These are phyloP conservation scores for Aquilaria malaccensis DNA, from an alignment of 345 rosid genomes.

Conservation along the genomic window DNA sequence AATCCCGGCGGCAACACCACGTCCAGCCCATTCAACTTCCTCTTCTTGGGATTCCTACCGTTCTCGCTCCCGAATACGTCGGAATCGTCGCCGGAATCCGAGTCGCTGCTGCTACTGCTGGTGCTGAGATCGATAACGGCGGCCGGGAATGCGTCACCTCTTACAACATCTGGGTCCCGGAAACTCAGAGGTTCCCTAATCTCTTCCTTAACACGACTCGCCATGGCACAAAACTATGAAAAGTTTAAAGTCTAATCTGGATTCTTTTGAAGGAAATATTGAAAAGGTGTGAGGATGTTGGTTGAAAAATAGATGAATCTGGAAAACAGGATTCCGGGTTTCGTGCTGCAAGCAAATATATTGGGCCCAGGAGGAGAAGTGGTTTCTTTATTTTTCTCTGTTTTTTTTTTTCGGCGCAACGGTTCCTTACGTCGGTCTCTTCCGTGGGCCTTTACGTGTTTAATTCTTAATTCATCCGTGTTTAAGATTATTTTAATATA, in stretches of 20 bases:
- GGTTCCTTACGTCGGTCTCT: too few species aligned
- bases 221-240: constrained; percentile 21
- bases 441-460: too few species aligned
- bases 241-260: not conserved
- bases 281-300: not conserved
- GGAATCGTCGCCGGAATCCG: constrained; percentile 33
- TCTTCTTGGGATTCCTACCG: constrained; percentile 14
- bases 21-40: constrained; percentile 22
- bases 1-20: constrained; percentile 41
- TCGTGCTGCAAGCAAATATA: too few species aligned
- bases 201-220: constrained; percentile 40
- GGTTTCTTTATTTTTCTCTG: too few species aligned
- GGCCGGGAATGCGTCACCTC: constrained; percentile 2
- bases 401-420: too few species aligned
- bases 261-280: not conserved
- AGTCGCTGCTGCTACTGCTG: constrained; percentile 48
- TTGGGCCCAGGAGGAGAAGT: too few species aligned
- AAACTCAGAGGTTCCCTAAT: constrained; percentile 11
- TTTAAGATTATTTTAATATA: too few species aligned
- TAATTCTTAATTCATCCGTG: too few species aligned
- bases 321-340: too few species aligned
- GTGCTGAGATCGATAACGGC: constrained; percentile 54
- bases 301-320: too few species aligned
- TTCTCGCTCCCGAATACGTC: constrained; percentile 15
- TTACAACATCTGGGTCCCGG: constrained; percentile 8